These are phyloP conservation scores for Toxoplasma gondii DNA, from an alignment of 169 alveolate species.

Conservation along the genomic window DNA sequence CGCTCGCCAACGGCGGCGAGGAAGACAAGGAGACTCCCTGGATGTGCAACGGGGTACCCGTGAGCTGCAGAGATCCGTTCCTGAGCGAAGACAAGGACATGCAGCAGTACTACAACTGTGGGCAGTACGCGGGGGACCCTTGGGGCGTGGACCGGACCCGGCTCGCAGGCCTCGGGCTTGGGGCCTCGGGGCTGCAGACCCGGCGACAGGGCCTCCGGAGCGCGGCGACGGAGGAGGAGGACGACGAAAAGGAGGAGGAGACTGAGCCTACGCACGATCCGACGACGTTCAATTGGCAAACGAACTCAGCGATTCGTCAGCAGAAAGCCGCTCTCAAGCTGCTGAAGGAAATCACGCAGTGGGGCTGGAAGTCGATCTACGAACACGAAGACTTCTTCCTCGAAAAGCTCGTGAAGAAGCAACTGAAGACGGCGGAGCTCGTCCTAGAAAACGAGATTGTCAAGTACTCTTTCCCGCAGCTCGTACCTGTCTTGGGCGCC, in stretches of 20 bases:
- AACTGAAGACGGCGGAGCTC: not conserved
- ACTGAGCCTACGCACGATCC: not conserved
- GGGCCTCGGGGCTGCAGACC: not conserved
- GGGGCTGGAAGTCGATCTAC: not conserved
- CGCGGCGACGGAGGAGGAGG: not conserved
- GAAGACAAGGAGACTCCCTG: slow-evolving; percentile 3
- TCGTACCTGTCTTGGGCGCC: not conserved
- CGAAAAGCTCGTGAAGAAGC: not conserved
- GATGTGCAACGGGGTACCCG: not conserved
- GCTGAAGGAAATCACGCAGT: slow-evolving; percentile 1
- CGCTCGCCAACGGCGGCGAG: not conserved
- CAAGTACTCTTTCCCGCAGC: not conserved
- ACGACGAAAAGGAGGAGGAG: not conserved
- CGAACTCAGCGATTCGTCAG: not conserved
- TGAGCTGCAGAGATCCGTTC: slow-evolving; percentile 14
- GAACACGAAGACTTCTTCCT: not conserved
- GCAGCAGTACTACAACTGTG: slow-evolving; percentile 22
- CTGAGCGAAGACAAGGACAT: not conserved
- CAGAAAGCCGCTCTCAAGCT: not conserved
- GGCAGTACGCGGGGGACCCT: not conserved
- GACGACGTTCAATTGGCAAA: not conserved
- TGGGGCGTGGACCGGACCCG: not conserved
- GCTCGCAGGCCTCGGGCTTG: not conserved
- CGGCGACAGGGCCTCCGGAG: not conserved
- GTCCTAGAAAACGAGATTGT: not conserved